A percentile compares a stretch with the other conserved stretches of the same genome.
Conservation (phyloP, 768 basidiomycete genomes). For the Hygrophoropsis aurantiaca region DNA sequence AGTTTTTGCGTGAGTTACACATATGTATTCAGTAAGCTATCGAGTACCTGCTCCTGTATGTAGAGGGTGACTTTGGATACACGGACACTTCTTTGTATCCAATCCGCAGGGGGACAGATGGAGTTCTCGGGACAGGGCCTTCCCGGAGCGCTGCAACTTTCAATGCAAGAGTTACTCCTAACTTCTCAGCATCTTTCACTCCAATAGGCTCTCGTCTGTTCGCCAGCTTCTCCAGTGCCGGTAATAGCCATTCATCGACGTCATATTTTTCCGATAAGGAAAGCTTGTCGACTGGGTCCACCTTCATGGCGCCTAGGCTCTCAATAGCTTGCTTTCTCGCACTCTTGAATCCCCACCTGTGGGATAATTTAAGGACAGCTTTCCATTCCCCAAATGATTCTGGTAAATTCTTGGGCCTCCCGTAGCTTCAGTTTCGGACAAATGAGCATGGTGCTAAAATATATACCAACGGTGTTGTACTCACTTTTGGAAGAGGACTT, state of each 20-base stretch:
- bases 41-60: too few relatives aligned
- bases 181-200: constrained; percentile 22
- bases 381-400: constrained; percentile 28
- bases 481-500: not conserved
- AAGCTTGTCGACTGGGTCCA: constrained; percentile 27
- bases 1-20: too few relatives aligned
- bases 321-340: constrained; percentile 30
- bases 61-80: too few relatives aligned
- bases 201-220: constrained; percentile 18
- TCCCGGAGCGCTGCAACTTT: constrained; percentile 14
- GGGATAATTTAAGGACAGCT: constrained; percentile 37
- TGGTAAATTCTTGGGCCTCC: too few relatives aligned
- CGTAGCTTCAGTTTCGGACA: not conserved
- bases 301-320: constrained; percentile 13
- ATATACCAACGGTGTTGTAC: not conserved
- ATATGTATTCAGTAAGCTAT: too few relatives aligned
- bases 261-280: constrained; percentile 27
- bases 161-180: constrained; percentile 22
- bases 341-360: constrained; percentile 35
- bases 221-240: constrained; percentile 27
- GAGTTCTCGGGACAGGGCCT: not conserved
- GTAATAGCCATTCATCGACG: constrained; percentile 33
- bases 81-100: too few relatives aligned
- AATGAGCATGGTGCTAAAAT: not conserved
- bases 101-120: too few relatives aligned